phyloP scores from a whole-genome alignment of 1,284 basidiomycete genomes.

The Trametes versicolor region DNA sequence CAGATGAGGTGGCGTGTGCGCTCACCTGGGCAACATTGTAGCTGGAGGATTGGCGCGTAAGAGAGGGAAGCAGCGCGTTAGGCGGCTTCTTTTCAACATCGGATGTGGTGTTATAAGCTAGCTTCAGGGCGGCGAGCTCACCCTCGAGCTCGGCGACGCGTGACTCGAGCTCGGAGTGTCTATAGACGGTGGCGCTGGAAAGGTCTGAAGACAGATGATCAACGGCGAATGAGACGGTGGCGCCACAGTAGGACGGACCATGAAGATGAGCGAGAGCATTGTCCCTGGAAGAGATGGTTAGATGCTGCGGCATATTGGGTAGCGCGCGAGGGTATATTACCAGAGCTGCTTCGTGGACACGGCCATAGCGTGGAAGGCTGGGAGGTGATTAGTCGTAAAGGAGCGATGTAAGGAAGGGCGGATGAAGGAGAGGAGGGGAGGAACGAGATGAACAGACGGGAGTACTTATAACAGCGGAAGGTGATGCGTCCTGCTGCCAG shows the following conservation, averaged over 20 bases:
- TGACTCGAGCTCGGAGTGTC: conserved; percentile 68
- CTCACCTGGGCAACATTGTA: conserved; percentile 65
- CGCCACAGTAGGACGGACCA: conserved; percentile 50
- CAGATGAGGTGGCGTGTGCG: conserved; percentile 1
- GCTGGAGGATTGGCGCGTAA: conserved; percentile 67
- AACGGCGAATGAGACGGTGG: conserved; percentile 24
- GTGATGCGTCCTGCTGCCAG: conserved; percentile 48
- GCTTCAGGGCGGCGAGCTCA: conserved; percentile 75
- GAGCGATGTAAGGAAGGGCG: conserved; percentile 40
- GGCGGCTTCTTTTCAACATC: conserved; percentile 68
- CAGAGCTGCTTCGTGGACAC: conserved; percentile 70
- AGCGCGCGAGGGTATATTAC: conserved; percentile 48
- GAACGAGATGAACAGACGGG: conserved; percentile 45
- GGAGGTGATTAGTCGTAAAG: conserved; percentile 47
- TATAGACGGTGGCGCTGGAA: conserved; percentile 67
- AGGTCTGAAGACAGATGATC: conserved; percentile 54
- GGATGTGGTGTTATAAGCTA: conserved; percentile 66
- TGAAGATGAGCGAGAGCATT: conserved; percentile 67
- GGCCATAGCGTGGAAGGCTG: conserved; percentile 64
- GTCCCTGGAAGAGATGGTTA: conserved; percentile 56
- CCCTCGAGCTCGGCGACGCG: conserved; percentile 73
- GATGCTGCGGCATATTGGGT: conserved; percentile 13
- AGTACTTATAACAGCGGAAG: conserved; percentile 54
- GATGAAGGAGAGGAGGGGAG: conserved; percentile 42
- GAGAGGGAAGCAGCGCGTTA: conserved; percentile 67